phyloP scores from a whole-genome alignment of 2,329 filamentous ascomycete species.

The Talaromyces pinophilus region DNA sequence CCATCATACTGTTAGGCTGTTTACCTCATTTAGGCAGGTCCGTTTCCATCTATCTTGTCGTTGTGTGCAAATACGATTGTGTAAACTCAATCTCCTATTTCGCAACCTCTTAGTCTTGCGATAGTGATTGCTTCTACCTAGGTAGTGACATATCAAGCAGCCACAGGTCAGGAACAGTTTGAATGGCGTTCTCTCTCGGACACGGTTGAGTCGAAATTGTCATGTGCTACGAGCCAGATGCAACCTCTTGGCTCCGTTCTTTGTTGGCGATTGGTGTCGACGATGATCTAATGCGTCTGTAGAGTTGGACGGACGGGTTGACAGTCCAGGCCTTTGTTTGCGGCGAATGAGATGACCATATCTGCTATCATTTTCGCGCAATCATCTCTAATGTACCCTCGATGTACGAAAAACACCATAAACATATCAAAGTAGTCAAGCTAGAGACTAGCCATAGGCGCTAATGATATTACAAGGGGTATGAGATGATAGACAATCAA shows the following conservation, averaged over 20 bases:
- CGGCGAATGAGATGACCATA: constrained; percentile 5
- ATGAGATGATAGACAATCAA: constrained; percentile 10
- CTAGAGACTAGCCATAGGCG: neutral
- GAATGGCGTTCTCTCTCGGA: neutral
- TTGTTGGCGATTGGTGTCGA: neutral
- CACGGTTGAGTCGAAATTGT: neutral
- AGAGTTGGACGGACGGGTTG: neutral
- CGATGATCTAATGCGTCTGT: neutral
- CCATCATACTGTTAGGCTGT: neutral
- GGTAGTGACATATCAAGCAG: neutral
- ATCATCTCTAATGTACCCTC: neutral
- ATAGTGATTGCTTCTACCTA: neutral
- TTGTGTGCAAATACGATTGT: neutral
- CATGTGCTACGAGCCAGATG: constrained; percentile 1
- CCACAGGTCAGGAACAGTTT: neutral
- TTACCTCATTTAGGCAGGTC: constrained; percentile 5
- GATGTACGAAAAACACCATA: neutral
- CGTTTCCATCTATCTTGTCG: neutral
- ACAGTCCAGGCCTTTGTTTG: neutral
- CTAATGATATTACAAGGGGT: neutral
- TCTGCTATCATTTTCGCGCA: constrained; percentile 4
- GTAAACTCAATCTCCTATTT: neutral
- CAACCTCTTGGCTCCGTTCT: constrained; percentile 9
- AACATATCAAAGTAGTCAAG: neutral
- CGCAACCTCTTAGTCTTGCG: neutral